Base-by-base conservation (phyloP, 2,329 filamentous ascomycete genomes). In the Hypoxylon sp. region DNA sequence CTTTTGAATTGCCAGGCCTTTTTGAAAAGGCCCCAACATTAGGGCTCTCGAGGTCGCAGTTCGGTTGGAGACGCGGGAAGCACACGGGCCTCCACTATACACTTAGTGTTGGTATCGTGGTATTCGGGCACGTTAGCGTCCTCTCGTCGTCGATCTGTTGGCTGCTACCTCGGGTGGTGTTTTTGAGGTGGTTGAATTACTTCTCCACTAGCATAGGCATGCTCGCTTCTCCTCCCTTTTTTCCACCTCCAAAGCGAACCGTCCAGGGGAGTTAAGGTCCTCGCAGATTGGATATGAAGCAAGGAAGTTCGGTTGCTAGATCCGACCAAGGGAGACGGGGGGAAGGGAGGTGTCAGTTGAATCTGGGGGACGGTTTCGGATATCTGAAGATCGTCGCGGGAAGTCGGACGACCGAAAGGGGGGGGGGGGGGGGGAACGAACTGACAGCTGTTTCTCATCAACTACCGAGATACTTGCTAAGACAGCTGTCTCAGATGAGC, bases 401-500 rank as follows among this genome's bases (percentile, higher is more conserved):
- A 49, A n/a, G 33, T 21, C 35, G 18, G 41, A 33, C 8, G 50
- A 21, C 60, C 47, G 49, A 49, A n/a, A n/a, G n/a, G n/a, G n/a
- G n/a, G n/a, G n/a, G n/a, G n/a, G n/a, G n/a, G n/a, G n/a, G n/a
- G n/a, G 46, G 41, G 41, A 49, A 41, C 21, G 57, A 58, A 52
- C 53, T n/a, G 3, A 56, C 17, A 27, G 42, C 47, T 26, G n/a
- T 17, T 29, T 55, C 23, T 51, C 20, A 6, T 51, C 46, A 55
- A 52, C 47, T 63, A 58, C 53, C 57, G 47, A 52, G 26, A 18
- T 41, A 48, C 24, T 37, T 23, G 31, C 51, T 18, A 51, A 62
- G 56, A 60, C 26, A 48, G 8, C 7, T 60, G 60, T 57, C 47
- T 63, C 56, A 60, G 56, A 57, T 57, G 38, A 60, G 52, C 60